phyloP scores from a whole-genome alignment of 345 rosid genomes.

The Eucalyptus paniculata region DNA sequence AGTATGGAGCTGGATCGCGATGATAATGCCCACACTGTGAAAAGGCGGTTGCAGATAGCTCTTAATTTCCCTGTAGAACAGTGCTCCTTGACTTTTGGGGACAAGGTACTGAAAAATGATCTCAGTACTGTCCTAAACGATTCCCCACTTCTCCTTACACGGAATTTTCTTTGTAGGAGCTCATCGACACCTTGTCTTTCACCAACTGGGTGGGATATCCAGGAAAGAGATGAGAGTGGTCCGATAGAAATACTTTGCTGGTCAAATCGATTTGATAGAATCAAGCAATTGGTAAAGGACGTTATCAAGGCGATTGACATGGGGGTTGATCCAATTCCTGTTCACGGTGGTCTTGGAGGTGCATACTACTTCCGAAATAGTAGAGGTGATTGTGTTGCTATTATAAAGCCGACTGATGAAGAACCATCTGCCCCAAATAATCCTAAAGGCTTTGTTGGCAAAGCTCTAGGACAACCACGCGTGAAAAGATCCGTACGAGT shows the following conservation, averaged over 20 bases:
- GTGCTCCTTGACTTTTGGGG: constrained; percentile 80
- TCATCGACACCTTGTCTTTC: constrained; percentile 98
- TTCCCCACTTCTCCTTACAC: constrained; percentile 73
- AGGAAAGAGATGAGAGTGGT: constrained; percentile 70
- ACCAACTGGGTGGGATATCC: constrained; percentile 67
- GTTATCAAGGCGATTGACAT: constrained; percentile 73
- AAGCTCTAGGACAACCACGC: constrained; percentile 93
- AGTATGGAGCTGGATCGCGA: constrained; percentile 95
- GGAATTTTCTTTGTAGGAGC: constrained; percentile 76
- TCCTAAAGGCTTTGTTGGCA: constrained; percentile 96
- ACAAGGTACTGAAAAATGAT: constrained; percentile 76
- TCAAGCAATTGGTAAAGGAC: constrained; percentile 48
- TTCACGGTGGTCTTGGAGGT: constrained; percentile 91
- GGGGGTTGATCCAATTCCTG: constrained; percentile 78
- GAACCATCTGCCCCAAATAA: constrained; percentile 99
- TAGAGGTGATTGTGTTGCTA: constrained; percentile 64
- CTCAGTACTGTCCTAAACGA: constrained; percentile 80
- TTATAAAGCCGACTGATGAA: constrained; percentile 96
- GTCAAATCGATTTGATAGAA: constrained; percentile 32
- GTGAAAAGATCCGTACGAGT: constrained; percentile 88
- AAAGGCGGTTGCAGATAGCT: constrained; percentile 84
- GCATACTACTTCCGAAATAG: constrained; percentile 76
- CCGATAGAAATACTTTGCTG: constrained; percentile 71
- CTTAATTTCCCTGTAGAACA: constrained; percentile 76
- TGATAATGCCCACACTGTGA: constrained; percentile 86